A percentile compares a stretch with the other conserved stretches of the same genome.
phyloP scores from a whole-genome alignment of 805 yeast genomes.

The Candida xyloterini region DNA sequence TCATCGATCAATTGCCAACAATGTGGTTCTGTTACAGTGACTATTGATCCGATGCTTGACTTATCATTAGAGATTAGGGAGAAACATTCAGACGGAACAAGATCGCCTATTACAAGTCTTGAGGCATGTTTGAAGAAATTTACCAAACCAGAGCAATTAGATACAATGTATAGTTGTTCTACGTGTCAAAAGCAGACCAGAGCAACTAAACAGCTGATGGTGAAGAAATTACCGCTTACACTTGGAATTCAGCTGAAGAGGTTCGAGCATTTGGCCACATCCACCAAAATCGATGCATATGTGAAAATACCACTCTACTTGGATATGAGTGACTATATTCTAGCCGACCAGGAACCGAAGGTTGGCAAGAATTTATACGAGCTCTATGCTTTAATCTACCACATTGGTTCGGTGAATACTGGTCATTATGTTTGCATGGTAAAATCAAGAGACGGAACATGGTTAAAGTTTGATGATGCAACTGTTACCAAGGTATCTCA shows the following conservation, averaged over 20 bases:
- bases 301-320: conserved; percentile 71
- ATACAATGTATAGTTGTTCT: conserved; percentile 67
- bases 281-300: conserved; percentile 72
- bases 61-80: conserved; percentile 71
- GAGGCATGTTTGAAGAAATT: conserved; percentile 71
- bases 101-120: conserved; percentile 35
- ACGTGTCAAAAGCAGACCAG: conserved; percentile 58
- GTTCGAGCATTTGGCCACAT: conserved; percentile 58
- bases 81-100: conserved; percentile 25
- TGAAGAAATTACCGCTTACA: conserved; percentile 71
- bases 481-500: conserved; percentile 64
- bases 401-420: conserved; percentile 89
- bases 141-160: conserved; percentile 74
- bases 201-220: conserved; percentile 69
- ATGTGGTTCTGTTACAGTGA: conserved; percentile 62
- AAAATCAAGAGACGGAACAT: conserved; percentile 67
- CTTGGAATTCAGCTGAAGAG: conserved; percentile 82
- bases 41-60: conserved; percentile 88
- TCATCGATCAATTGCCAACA: conserved; percentile 72
- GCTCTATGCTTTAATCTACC: conserved; percentile 82
- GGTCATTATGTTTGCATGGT: conserved; percentile 89
- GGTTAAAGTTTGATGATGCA: conserved; percentile 93
- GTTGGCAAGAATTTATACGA: conserved; percentile 52
- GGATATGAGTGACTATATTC: conserved; percentile 62
- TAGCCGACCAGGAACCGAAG: conserved; percentile 10